Conservation (phyloP, 2,329 filamentous ascomycete species). For the Truncatella angustata region DNA sequence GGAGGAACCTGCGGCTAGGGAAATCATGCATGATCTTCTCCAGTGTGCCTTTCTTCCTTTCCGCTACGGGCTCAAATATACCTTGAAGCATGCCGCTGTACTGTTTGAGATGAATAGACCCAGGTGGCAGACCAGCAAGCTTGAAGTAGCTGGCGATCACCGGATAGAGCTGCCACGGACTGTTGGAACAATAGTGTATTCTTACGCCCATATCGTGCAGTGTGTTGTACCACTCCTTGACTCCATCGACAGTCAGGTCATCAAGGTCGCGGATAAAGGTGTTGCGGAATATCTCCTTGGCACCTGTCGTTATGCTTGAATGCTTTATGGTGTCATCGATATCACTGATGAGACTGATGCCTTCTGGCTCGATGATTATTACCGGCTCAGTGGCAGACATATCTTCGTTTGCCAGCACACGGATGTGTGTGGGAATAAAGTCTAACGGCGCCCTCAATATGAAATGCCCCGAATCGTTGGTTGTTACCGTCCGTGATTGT, state of each 20-base stretch:
- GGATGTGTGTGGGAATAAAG: slow-evolving; percentile 86
- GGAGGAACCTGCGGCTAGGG: slow-evolving; percentile 80
- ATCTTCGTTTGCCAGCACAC: slow-evolving; percentile 81
- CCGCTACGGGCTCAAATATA: slow-evolving; percentile 95
- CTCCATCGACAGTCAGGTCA: slow-evolving; percentile 73
- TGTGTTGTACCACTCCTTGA: slow-evolving; percentile 82
- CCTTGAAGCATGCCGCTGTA: slow-evolving; percentile 97
- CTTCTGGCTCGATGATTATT: slow-evolving; percentile 70
- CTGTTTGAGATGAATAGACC: slow-evolving; percentile 92
- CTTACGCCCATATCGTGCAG: slow-evolving; percentile 79
- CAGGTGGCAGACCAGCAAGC: slow-evolving; percentile 74
- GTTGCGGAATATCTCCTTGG: slow-evolving; percentile 93
- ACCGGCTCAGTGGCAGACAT: slow-evolving; percentile 80
- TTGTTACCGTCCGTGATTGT: slow-evolving; percentile 79
- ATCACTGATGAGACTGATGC: slow-evolving; percentile 92
- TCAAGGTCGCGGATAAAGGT: slow-evolving; percentile 86
- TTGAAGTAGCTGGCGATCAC: slow-evolving; percentile 84
- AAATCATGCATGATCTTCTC: slow-evolving; percentile 88
- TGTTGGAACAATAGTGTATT: slow-evolving; percentile 98
- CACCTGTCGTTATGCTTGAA: slow-evolving; percentile 83
- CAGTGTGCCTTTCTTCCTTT: slow-evolving; percentile 85
- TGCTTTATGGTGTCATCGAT: slow-evolving; percentile 98
- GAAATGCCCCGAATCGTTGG: slow-evolving; percentile 89
- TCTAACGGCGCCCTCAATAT: slow-evolving; percentile 74
- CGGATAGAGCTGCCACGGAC: slow-evolving; percentile 95